Base-by-base conservation (phyloP, 2,329 filamentous ascomycete genomes). In the Aureobasidium sp. region DNA sequence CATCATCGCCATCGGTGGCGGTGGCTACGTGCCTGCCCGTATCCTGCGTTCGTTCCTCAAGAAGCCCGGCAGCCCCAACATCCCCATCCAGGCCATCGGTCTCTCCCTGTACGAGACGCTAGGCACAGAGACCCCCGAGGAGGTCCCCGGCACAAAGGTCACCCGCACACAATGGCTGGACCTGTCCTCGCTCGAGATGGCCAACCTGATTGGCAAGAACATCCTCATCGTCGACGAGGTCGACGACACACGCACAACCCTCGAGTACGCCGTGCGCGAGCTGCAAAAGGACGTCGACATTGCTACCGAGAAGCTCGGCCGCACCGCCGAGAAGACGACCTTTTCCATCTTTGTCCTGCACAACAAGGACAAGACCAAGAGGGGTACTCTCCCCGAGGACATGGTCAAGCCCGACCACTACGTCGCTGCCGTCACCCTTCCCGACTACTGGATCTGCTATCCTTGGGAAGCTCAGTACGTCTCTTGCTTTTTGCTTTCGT, bases 21-120 rank as follows among this genome's bases (percentile, higher is more conserved):
- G 94, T 70, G 94, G 94, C 71, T 99, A 97, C 77, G 91, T 99
- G 44, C 94, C 94, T 64, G 94, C 94, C 49, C 90, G 94, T 70
- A 99, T 99, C 75, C 85, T 99, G 66, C 90, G 94, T 80, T 97
- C 94, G 22, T 99, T 99, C 82, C 89, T 99, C 75, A 97, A 96
- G 82, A 85, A 86, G 73, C 82, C 90, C 64, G 90, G 89, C 69
- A 84, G 81, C 65, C 86, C 91, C 77, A 99, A 99, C 80, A 99
- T 99, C 72, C 93, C 94, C 68, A 99, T 99, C 77, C 94, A 99
- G 82, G 94, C 94, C 67, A 99, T 99, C 75, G 94, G 94, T 53
- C 88, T 99, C 66, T 97, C 93, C 24, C 87, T 99, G 61, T 99
- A 99, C 81, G 94, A 99, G 79, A 82, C 86, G 66, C 87, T 97